Base-by-base conservation (phyloP, 169 alveolate genomes). In the Plasmodium blacklocki region DNA sequence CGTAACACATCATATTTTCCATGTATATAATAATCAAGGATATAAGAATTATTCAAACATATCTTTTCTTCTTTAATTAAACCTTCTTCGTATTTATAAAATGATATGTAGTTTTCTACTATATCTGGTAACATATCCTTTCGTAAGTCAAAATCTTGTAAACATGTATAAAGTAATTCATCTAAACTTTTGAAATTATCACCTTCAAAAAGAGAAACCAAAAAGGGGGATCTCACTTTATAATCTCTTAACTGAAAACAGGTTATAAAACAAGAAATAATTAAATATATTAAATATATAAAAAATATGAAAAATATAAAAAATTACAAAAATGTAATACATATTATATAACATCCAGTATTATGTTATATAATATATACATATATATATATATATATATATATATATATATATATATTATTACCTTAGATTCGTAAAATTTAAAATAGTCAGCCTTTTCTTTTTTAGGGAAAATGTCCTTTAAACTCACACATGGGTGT, bases 11-110 rank as follows among this genome's bases (percentile, higher is more conserved):
- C 60, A 86, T 89, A 86, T 19, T 93, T 78, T 39, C 96, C 96
- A 58, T 92, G 95, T n/a, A 91, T 68, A 91, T 86, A 94, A 87
- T 92, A 94, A 86, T 94, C 96, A 39, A 93, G 39, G 68, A 94
- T 86, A 83, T 94, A 94, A 1, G 96, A 94, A 67, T 94, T 94
- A 73, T 92, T 74, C 62, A 87, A 87, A 43, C 80, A 71, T 26
- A 68, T 60, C 52, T 58, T 74, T 71, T 87, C 88, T 29, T 83
- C 91, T 43, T 83, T 83, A 68, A 68, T 83, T 49, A 68, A 47
- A 18, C 71, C 91, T 43, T 83, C 73, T 19, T 83, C 85, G 19
- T 47, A 83, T 68, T 83, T 83, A 23, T 67, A 83, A 68, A 83
- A 83, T 26, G 80, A 83, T 23, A 83, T 19, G 43, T 68, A 67